These are phyloP conservation scores for Kalaharituber pfeilii DNA, from an alignment of 2,329 filamentous ascomycete genomes.

Conservation along the genomic window DNA sequence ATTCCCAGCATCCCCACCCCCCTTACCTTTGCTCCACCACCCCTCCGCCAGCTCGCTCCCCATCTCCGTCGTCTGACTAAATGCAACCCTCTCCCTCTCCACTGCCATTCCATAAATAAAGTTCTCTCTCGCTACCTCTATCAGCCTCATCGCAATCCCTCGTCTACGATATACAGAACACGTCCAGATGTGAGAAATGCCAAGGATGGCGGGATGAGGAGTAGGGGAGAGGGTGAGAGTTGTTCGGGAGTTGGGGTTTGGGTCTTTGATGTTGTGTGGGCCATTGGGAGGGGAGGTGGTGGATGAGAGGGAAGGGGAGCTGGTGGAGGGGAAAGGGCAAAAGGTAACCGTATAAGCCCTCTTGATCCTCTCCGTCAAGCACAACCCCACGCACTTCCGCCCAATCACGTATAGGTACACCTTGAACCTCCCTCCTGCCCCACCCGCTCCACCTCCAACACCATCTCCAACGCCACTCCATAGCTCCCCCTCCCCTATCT, in stretches of 20 bases:
- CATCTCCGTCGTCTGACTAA: slow-evolving; percentile 24
- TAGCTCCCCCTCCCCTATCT: slow-evolving; percentile 39
- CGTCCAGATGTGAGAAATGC: slow-evolving; percentile 24
- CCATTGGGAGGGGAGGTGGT: neutral
- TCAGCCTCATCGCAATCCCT: slow-evolving; percentile 20
- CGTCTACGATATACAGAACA: slow-evolving; percentile 19
- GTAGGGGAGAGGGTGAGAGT: slow-evolving; percentile 5
- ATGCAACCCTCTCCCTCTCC: slow-evolving; percentile 20
- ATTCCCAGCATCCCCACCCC: slow-evolving; percentile 1
- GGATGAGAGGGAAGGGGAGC: neutral
- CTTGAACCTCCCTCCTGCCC: slow-evolving; percentile 37
- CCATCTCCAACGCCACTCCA: slow-evolving; percentile 33
- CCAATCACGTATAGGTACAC: slow-evolving; percentile 44
- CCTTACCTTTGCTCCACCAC: slow-evolving; percentile 15
- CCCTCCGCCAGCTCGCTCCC: slow-evolving; percentile 19
- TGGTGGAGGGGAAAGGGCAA: neutral
- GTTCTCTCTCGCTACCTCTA: slow-evolving; percentile 18
- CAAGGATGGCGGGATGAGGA: slow-evolving; percentile 19
- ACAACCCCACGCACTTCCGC: slow-evolving; percentile 44
- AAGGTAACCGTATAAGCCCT: slow-evolving; percentile 35
- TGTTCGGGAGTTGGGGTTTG: neutral
- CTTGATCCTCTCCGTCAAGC: slow-evolving; percentile 43
- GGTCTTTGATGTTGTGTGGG: neutral
- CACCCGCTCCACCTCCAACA: slow-evolving; percentile 23
- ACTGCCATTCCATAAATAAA: slow-evolving; percentile 24